These are phyloP conservation scores for Candida nanaspora DNA, from an alignment of 805 yeast genomes.

Conservation along the genomic window DNA sequence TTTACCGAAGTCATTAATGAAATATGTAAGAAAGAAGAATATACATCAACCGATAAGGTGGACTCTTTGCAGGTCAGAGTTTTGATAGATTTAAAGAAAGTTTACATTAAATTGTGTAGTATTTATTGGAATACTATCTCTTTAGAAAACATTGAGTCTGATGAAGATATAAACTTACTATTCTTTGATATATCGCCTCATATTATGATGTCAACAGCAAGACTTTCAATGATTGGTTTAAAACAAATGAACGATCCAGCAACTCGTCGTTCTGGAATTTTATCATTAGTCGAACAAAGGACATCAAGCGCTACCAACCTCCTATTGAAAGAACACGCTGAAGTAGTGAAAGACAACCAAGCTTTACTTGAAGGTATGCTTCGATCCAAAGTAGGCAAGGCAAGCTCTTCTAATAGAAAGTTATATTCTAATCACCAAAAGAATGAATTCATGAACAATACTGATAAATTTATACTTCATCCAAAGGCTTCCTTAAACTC, in stretches of 20 bases:
- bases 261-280: slow-evolving; percentile 33
- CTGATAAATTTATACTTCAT: slow-evolving; percentile 18
- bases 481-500: slow-evolving; percentile 29
- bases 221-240: slow-evolving; percentile 31
- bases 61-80: slow-evolving; percentile 17
- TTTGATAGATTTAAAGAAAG: slow-evolving; percentile 26
- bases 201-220: slow-evolving; percentile 19
- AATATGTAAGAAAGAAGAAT: slow-evolving; percentile 20
- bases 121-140: slow-evolving; percentile 25
- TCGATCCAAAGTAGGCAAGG: background rate
- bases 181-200: slow-evolving; percentile 17
- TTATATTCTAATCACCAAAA: slow-evolving; percentile 2
- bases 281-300: slow-evolving; percentile 25
- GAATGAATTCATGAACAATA: slow-evolving; percentile 1
- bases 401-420: background rate
- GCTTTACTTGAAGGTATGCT: slow-evolving; percentile 2
- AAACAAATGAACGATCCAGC: slow-evolving; percentile 31
- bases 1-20: slow-evolving; percentile 37
- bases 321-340: slow-evolving; percentile 11
- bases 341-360: slow-evolving; percentile 2
- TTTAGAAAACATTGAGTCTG: slow-evolving; percentile 12
- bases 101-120: slow-evolving; percentile 22
- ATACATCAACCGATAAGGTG: slow-evolving; percentile 4
- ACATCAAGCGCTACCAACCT: slow-evolving; percentile 18
- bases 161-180: slow-evolving; percentile 10